Evolutionary conservation across 805 yeast genomes (phyloP), one percentile per base, ranked within the genome.

Genomic region (Ogataea polymorpha): DNA sequence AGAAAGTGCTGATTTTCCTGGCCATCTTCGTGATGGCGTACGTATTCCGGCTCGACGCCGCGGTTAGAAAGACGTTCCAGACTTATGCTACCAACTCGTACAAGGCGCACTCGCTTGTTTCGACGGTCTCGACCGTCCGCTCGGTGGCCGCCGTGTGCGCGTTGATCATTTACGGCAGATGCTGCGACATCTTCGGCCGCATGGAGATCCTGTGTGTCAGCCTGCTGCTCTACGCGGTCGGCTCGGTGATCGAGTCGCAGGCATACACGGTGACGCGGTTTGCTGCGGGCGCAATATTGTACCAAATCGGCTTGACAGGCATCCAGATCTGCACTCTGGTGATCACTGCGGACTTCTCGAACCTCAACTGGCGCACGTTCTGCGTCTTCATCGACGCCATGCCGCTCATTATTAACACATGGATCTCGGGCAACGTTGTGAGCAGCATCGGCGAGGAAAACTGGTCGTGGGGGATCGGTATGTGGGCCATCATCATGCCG

Each of bases 391-490:
- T 54, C 32, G 44, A 65, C 13, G 38, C 62, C 16, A 42, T 66
- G 9, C 76, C 76, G 18, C 70, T 56, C 45, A 49, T 70, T 39
- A 59, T 66, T 44, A 71, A 62, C 41, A 59, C 67, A 15, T 71
- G 72, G 72, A 54, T 67, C 42, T 51, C 70, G 13, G 75, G 74
- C 37, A 55, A 53, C 4, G 66, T 68, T 41, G 68, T 55, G 7
- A 46, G 51, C 3, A 56, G 59, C 24, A 54, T 72, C 14, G 51
- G 59, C 10, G 50, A 46, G 28, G 51, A 43, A 14, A 63, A 66
- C 39, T 74, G 79, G 79, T 62, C 75, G 52, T 67, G 72, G 71
- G 79, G 78, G 17, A 71, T 68, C 46, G 76, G 75, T 32, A 65
- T 71, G 67, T 72, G 71, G 60, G 66, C 72, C 15, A 62, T 71